Evolutionary conservation across 768 basidiomycete species (phyloP).

Genomic region (Termitomyces eurrhizus): DNA sequence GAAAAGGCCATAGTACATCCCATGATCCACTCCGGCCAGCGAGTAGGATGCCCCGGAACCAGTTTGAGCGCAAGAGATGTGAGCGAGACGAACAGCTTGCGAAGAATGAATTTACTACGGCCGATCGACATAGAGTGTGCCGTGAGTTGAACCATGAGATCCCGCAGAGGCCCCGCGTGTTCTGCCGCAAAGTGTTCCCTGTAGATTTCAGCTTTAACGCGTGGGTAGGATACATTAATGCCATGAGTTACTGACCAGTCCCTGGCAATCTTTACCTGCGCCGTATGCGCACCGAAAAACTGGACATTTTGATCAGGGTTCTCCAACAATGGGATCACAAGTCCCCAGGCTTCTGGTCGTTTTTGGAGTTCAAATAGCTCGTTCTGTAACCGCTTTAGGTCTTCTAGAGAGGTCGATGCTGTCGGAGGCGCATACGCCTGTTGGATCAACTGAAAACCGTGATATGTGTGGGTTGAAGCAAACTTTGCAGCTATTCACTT

Average conservation of each 20-base stretch:
- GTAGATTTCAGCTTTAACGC: background rate
- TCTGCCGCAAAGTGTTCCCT: constrained; percentile 73
- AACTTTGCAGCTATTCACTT: constrained; percentile 15
- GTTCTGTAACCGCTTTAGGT: constrained; percentile 60
- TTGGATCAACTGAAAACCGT: constrained; percentile 54
- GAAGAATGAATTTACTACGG: constrained; percentile 66
- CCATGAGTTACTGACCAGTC: constrained; percentile 63
- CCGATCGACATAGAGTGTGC: constrained; percentile 57
- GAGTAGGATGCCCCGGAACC: constrained; percentile 50
- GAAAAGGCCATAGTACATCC: constrained; percentile 62
- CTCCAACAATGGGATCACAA: constrained; percentile 73
- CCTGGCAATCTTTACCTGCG: constrained; percentile 89
- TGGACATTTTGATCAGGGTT: constrained; percentile 78
- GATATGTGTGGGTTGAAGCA: constrained; percentile 1
- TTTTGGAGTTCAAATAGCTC: constrained; percentile 78
- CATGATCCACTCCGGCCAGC: constrained; percentile 77
- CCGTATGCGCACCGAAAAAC: constrained; percentile 93
- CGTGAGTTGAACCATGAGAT: constrained; percentile 68
- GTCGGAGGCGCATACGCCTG: constrained; percentile 58
- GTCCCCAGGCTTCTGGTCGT: constrained; percentile 76
- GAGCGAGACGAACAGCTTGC: constrained; percentile 88
- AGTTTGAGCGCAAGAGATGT: constrained; percentile 72
- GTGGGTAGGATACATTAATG: background rate
- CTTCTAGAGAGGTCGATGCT: constrained; percentile 46
- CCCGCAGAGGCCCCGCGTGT: constrained; percentile 52